Evolutionary conservation across 495 filamentous ascomycete genomes (phyloP), one percentile per base, ranked within the genome.

Genomic region (Trichoderma reesei): DNA sequence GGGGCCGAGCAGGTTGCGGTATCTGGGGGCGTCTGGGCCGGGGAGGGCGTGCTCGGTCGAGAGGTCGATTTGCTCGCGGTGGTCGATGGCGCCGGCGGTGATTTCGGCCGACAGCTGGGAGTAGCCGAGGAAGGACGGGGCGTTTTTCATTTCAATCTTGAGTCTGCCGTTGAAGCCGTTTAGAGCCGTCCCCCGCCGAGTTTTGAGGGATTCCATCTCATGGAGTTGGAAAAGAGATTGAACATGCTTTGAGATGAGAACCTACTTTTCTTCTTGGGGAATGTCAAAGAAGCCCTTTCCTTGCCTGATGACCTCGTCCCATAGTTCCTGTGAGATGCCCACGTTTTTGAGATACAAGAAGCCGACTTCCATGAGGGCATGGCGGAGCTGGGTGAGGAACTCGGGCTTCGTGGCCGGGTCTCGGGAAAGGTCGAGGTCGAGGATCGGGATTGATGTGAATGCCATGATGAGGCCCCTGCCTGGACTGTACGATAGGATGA

Each of bases 311-410:
- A 96, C 88, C n/a, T 82, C 73, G 36, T 83, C 68, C 69, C 88
- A 85, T 38, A 94, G 73, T 37, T 82, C 72, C 11, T 86, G 77
- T 14, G 88, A 76, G 51, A 97, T 85, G 4, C 90, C 90, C 1
- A 90, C 86, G 70, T 97, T 92, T 67, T 85, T 85, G 61, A 98
- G 83, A 69, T 98, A 98, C 63, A 97, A 78, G 71, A 98, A 97
- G 5, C 94, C 94, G 39, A 96, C 90, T 74, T 93, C 89, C 70
- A 98, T 82, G 37, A 98, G 78, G 0, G 92, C 91, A 68, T 89
- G 79, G 20, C 88, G 88, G 14, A 98, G 81, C 11, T 86, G 74
- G 0, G 81, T 75, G 0, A 98, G 79, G 72, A 96, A 97, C 8
- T 66, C 70, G 1, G 87, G 79, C 73, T 96, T 96, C 0, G 89